Percentiles rank a stretch among this genome's conserved stretches.
Evolutionary conservation across 208 protist genomes (phyloP).

Genomic region (Leptomonas seymouri): DNA sequence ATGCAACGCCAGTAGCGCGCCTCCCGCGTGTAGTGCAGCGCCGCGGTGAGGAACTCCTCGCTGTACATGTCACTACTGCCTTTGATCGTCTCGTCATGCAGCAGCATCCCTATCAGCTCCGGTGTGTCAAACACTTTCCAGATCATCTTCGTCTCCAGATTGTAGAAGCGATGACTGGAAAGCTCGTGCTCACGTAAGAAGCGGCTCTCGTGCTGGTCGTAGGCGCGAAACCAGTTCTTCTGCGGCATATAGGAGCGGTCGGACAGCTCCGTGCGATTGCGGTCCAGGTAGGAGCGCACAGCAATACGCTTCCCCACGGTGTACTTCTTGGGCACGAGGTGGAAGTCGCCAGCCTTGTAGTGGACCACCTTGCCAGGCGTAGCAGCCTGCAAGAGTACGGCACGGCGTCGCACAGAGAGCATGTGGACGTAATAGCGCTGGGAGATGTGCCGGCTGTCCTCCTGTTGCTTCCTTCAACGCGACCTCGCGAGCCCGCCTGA

Average conservation of each 20-base stretch:
- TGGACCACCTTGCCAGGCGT: conserved; percentile 25
- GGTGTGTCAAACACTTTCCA: conserved; percentile 90
- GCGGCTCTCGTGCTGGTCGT: conserved; percentile 34
- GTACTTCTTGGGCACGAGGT: conserved; percentile 69
- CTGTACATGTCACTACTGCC: conserved; percentile 75
- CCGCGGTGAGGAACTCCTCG: conserved; percentile 68
- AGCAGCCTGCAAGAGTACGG: conserved; percentile 24
- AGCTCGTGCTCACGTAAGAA: conserved; percentile 68
- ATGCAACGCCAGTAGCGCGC: conserved; percentile 91
- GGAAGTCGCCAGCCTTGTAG: conserved; percentile 65
- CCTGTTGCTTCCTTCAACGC: neutral
- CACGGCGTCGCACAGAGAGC: conserved; percentile 17
- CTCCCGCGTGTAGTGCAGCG: conserved; percentile 83
- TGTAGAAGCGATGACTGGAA: conserved; percentile 78
- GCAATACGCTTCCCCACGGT: conserved; percentile 82
- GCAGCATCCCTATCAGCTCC: conserved; percentile 80
- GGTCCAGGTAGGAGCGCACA: conserved; percentile 84
- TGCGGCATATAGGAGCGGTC: conserved; percentile 90
- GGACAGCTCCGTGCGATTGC: conserved; percentile 88
- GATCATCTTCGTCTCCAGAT: conserved; percentile 87
- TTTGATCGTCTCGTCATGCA: conserved; percentile 88
- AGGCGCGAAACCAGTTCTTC: conserved; percentile 83
- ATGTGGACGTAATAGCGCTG: neutral
- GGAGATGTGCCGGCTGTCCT: neutral
- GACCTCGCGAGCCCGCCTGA: too few relatives aligned